Evolutionary conservation across 805 yeast genomes (phyloP).

Genomic region (Suhomyces sp.): DNA sequence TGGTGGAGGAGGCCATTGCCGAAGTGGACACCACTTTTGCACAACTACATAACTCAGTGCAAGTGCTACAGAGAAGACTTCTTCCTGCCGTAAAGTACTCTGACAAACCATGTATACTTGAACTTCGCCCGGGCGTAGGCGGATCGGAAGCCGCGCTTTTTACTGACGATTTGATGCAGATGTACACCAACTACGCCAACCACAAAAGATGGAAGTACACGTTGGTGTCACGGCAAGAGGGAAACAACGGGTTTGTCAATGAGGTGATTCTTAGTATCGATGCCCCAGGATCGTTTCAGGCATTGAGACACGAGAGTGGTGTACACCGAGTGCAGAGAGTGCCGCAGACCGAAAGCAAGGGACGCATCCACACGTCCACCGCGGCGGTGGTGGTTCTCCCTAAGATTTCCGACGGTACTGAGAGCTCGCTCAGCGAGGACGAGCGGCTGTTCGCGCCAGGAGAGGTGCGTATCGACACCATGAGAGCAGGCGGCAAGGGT

Average conservation of each 20-base stretch:
- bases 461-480: slow-evolving; percentile 91
- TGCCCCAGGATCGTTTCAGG: slow-evolving; percentile 72
- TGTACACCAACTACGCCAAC: slow-evolving; percentile 77
- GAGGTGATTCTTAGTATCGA: slow-evolving; percentile 70
- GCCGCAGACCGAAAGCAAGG: slow-evolving; percentile 91
- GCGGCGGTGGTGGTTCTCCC: slow-evolving; percentile 95
- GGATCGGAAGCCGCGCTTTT: slow-evolving; percentile 92
- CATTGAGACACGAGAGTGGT: slow-evolving; percentile 82
- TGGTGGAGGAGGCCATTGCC: slow-evolving; percentile 53
- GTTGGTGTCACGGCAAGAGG: slow-evolving; percentile 54
- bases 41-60: slow-evolving; percentile 39
- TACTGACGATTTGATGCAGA: slow-evolving; percentile 70
- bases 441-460: slow-evolving; percentile 79
- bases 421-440: slow-evolving; percentile 42
- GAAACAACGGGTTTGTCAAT: slow-evolving; percentile 64
- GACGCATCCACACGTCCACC: slow-evolving; percentile 92
- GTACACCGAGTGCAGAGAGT: slow-evolving; percentile 94
- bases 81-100: slow-evolving; percentile 76
- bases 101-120: slow-evolving; percentile 75
- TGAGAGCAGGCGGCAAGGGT: slow-evolving; percentile 96
- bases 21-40: slow-evolving; percentile 56
- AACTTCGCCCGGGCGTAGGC: slow-evolving; percentile 93
- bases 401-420: slow-evolving; percentile 59
- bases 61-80: slow-evolving; percentile 52
- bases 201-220: slow-evolving; percentile 64